These are phyloP conservation scores for Candida pseudofarinosa DNA, from an alignment of 805 yeast species.

Conservation along the genomic window DNA sequence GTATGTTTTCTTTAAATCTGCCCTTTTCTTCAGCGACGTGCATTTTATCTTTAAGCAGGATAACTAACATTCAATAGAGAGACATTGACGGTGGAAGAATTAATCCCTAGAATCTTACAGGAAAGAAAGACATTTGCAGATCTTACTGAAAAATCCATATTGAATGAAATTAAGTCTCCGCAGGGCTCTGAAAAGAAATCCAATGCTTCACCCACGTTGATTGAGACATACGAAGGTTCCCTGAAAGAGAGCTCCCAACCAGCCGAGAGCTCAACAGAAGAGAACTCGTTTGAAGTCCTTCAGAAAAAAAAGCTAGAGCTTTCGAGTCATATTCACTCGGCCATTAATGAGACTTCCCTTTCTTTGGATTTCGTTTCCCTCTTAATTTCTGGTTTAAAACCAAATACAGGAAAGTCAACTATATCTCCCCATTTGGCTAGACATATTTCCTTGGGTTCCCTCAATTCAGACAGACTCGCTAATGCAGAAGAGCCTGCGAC, in stretches of 20 bases:
- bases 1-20: slow-evolving; percentile 20
- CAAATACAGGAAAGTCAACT: slow-evolving; percentile 81
- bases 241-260: slow-evolving; percentile 5
- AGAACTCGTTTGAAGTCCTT: slow-evolving; percentile 35
- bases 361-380: slow-evolving; percentile 85
- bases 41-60: neutral
- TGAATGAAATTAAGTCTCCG: slow-evolving; percentile 37
- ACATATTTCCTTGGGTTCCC: slow-evolving; percentile 70
- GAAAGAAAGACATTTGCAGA: slow-evolving; percentile 59
- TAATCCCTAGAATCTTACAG: slow-evolving; percentile 55
- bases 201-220: neutral
- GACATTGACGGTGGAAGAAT: slow-evolving; percentile 45
- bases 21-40: neutral
- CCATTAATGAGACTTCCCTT: slow-evolving; percentile 84
- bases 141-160: slow-evolving; percentile 53
- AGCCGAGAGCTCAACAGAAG: slow-evolving; percentile 8
- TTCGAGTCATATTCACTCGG: slow-evolving; percentile 51
- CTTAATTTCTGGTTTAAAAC: slow-evolving; percentile 72
- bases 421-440: slow-evolving; percentile 82
- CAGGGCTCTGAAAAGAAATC: slow-evolving; percentile 3
- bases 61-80: slow-evolving; percentile 23
- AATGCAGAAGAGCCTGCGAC: slow-evolving; percentile 13
- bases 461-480: slow-evolving; percentile 47
- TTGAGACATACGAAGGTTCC: slow-evolving; percentile 4
- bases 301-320: slow-evolving; percentile 50